Conservation (phyloP, 177 flowering plant species). For the Vitis hybrid region DNA sequence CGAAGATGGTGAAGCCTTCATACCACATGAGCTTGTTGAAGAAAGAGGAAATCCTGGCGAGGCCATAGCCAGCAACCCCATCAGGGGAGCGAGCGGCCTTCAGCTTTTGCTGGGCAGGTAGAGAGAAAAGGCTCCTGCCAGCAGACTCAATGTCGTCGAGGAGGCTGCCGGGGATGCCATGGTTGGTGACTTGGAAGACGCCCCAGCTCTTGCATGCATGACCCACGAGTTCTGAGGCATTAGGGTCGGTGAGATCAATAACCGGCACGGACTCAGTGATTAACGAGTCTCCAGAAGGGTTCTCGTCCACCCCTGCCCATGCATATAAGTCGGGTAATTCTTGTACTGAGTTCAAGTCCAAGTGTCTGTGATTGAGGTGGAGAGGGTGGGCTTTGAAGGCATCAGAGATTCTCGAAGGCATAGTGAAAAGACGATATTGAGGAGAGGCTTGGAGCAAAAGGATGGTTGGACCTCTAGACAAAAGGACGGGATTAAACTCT, state of each 20-base stretch:
- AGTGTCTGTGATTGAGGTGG: constrained; percentile 30
- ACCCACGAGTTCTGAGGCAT: constrained; percentile 45
- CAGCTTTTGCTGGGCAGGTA: constrained; percentile 68
- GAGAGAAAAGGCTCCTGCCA: constrained; percentile 42
- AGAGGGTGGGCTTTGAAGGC: constrained; percentile 50
- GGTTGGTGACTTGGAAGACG: constrained; percentile 56
- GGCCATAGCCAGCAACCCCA: constrained; percentile 78
- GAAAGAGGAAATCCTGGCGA: constrained; percentile 73
- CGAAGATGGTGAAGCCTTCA: constrained; percentile 88
- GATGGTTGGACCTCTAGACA: not conserved
- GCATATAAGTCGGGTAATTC: constrained; percentile 74
- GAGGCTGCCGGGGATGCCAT: constrained; percentile 38
- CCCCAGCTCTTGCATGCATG: constrained; percentile 69
- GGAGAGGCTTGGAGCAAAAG: too few species aligned
- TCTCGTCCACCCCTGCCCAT: constrained; percentile 42
- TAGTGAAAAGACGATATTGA: constrained; percentile 12
- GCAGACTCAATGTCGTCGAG: constrained; percentile 36
- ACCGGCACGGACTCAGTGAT: constrained; percentile 47
- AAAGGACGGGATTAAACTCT: not conserved
- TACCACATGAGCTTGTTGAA: constrained; percentile 88
- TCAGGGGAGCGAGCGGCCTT: constrained; percentile 63
- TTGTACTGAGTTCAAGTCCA: constrained; percentile 52
- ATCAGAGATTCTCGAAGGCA: constrained; percentile 58
- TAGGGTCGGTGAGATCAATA: constrained; percentile 54
- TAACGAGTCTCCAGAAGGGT: not conserved